These are phyloP conservation scores for Podospora comata DNA, from an alignment of 495 filamentous ascomycete species.

Conservation along the genomic window DNA sequence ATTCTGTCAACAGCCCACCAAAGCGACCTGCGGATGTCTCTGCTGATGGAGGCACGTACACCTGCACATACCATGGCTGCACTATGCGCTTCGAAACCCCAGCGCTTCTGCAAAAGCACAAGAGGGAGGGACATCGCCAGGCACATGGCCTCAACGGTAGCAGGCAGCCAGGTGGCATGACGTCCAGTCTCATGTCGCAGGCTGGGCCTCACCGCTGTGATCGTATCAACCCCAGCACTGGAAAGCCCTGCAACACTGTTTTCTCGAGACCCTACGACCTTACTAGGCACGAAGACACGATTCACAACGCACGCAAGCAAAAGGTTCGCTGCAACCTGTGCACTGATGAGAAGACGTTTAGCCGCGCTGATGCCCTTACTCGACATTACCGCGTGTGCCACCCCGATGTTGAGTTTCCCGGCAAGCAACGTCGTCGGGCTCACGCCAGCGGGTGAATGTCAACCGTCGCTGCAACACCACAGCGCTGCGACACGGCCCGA, in stretches of 20 bases:
- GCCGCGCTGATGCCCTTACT: constrained; percentile 85
- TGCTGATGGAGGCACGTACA: constrained; percentile 85
- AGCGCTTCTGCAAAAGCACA: constrained; percentile 86
- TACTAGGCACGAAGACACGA: constrained; percentile 94
- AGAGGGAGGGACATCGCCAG: constrained; percentile 86
- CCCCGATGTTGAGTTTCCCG: constrained; percentile 76
- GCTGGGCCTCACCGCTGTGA: constrained; percentile 52
- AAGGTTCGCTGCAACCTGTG: constrained; percentile 95
- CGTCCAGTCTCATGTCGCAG: constrained; percentile 30
- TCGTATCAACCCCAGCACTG: constrained; percentile 90
- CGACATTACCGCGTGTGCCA: constrained; percentile 90
- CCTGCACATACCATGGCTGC: constrained; percentile 92
- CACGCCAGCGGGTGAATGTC: constrained; percentile 24
- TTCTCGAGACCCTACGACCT: constrained; percentile 99
- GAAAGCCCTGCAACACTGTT: constrained; percentile 91
- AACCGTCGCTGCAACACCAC: background rate
- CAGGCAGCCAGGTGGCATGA: constrained; percentile 27
- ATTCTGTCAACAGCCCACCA: constrained; percentile 30
- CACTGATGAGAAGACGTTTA: constrained; percentile 97
- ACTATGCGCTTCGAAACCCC: constrained; percentile 83
- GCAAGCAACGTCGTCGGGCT: constrained; percentile 54
- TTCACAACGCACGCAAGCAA: constrained; percentile 89
- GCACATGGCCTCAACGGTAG: constrained; percentile 39
- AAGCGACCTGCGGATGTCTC: constrained; percentile 59
- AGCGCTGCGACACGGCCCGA: background rate